These are phyloP conservation scores for Candida ulmi DNA, from an alignment of 805 yeast species.

Conservation along the genomic window DNA sequence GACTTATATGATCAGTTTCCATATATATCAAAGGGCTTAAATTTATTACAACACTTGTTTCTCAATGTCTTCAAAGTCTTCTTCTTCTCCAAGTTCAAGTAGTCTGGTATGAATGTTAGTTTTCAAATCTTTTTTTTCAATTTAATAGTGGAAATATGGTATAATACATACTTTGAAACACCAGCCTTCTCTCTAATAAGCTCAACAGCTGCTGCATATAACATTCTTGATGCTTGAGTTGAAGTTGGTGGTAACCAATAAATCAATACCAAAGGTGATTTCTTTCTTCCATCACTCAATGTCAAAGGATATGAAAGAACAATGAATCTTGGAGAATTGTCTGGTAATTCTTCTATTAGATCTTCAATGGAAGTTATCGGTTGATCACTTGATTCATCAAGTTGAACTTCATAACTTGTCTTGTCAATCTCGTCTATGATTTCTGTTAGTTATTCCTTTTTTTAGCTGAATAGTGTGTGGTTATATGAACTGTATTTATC, in stretches of 20 bases:
- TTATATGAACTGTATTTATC: background rate
- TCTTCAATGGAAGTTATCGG: conserved; percentile 50
- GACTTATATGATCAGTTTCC: too few relatives aligned
- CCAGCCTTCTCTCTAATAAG: conserved; percentile 57
- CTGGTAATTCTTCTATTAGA: conserved; percentile 73
- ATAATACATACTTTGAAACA: conserved; percentile 23
- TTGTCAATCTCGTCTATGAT: conserved; percentile 49
- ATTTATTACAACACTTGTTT: conserved; percentile 16
- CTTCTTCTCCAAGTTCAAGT: conserved; percentile 60
- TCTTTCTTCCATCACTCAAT: conserved; percentile 63
- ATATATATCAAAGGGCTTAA: background rate
- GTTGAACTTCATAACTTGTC: conserved; percentile 42
- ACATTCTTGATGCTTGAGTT: conserved; percentile 78
- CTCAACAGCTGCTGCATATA: conserved; percentile 89
- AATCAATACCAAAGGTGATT: conserved; percentile 70
- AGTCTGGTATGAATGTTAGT: conserved; percentile 33
- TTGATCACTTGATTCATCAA: conserved; percentile 39
- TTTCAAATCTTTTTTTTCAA: conserved; percentile 13
- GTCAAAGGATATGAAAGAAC: conserved; percentile 72
- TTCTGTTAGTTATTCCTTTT: too few relatives aligned
- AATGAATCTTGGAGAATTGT: conserved; percentile 71
- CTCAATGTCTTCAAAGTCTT: conserved; percentile 60
- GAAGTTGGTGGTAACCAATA: conserved; percentile 87
- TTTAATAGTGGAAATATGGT: background rate
- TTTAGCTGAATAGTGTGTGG: too few relatives aligned